A percentile compares a stretch with the other conserved stretches of the same genome.
Evolutionary conservation across 305 asterid genomes (phyloP).

Genomic region (Rubia peregrina): DNA sequence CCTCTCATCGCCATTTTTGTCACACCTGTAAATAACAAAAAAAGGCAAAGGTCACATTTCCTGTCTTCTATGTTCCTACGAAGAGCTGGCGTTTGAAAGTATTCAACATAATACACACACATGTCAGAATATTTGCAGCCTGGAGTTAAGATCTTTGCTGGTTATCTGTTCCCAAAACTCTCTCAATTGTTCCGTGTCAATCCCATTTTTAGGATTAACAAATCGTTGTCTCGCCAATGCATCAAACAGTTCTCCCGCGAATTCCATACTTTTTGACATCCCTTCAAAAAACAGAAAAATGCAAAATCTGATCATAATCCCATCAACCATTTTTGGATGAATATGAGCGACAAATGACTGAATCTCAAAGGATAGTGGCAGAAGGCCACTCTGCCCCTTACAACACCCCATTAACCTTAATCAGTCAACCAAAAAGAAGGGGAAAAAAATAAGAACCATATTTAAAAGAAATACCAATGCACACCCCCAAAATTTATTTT

Average conservation of each 20-base stretch:
- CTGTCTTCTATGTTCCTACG: not conserved
- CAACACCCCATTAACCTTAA: not conserved
- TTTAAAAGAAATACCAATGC: conserved; percentile 53
- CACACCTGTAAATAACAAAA: conserved; percentile 55
- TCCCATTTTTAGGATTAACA: conserved; percentile 47
- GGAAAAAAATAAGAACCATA: not conserved
- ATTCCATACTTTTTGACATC: conserved; percentile 85
- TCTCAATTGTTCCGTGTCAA: conserved; percentile 34
- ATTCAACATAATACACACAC: conserved; percentile 24
- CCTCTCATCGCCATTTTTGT: conserved; percentile 93
- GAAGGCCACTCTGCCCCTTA: not conserved
- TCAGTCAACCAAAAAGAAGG: not conserved
- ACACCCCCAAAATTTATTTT: conserved; percentile 75
- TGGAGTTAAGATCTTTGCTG: conserved; percentile 52
- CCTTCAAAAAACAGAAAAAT: conserved; percentile 30
- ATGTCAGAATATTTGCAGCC: conserved; percentile 94
- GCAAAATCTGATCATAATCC: not conserved
- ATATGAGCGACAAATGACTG: conserved; percentile 47
- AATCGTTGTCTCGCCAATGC: conserved; percentile 72
- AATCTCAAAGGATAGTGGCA: conserved; percentile 49
- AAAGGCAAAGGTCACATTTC: not conserved
- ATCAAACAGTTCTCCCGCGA: conserved; percentile 69
- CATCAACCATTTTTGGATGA: not conserved
- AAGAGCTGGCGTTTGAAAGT: not conserved
- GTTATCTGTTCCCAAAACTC: conserved; percentile 81